Evolutionary conservation across 768 basidiomycete genomes (phyloP), one percentile per base, ranked within the genome.

Genomic region (Ramaria rubella): DNA sequence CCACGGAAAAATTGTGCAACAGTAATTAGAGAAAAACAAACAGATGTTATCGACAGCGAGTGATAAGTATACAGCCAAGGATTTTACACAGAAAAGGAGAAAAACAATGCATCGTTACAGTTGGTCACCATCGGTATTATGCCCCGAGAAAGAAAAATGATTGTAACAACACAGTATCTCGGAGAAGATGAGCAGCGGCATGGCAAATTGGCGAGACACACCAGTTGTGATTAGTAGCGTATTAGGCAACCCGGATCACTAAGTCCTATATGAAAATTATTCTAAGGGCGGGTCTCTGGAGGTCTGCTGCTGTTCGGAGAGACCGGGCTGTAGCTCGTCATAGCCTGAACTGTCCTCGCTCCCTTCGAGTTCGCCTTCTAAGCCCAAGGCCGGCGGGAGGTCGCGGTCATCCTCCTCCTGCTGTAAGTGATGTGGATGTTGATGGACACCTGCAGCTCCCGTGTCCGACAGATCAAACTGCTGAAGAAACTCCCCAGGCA

Each of bases 31-130:
- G 15, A 6, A 19, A 40, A 17, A 40, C 15, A 36, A 40, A 40
- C n/a, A n/a, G n/a, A n/a, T 38, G n/a, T 9, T 46, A 46, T 50
- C 24, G 33, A 31, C 49, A 50, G 33, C 49, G 11, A 49, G 23
- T 31, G 31, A 8, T 51, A 51, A 15, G 33, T 36, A 51, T 51
- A 51, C 49, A 51, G 49, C 29, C 8, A 51, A 51, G 49, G 33
- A 31, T 31, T 51, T 31, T 48, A 48, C 46, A 51, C 29, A 51
- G 29, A 51, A 51, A 30, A 51, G 11, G 19, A 34, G 31, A 29
- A 50, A 51, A 33, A 33, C 31, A 51, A 31, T 21, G 29, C 49
- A 36, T 4, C 14, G 49, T 49, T 51, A 51, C 49, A 51, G 49
- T 51, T 33, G 49, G 12, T 50, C 11, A 31, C 12, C 49, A 50